Evolutionary conservation across 1,284 basidiomycete species (phyloP), one percentile per base, ranked within the genome.

Genomic region (Takashimella tepidaria): DNA sequence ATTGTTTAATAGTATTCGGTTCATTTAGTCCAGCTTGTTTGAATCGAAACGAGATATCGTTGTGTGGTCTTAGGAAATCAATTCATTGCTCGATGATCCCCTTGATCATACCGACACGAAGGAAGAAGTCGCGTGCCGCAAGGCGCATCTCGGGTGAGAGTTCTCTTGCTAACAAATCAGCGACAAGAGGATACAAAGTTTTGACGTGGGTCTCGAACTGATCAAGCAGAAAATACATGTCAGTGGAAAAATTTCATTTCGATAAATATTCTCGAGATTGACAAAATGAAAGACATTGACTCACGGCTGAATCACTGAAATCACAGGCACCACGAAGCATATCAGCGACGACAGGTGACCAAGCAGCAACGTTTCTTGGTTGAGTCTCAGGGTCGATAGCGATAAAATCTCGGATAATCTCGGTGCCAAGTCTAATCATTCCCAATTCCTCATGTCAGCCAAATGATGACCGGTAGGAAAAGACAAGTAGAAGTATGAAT

Each of bases 291-390:
- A 4, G 24, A 49, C 13, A 40, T 37, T 12, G 31, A 80, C 89
- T 77, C 69, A 92, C 89, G 27, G 88, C 84, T 68, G 86, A 89
- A 62, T 91, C 86, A 59, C 97, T 90, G 61, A 98, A 90, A 23
- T 82, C 83, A 67, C 85, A 86, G 66, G 93, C 91, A 10, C 96
- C 96, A 55, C 88, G 84, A 24, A 99, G 74, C 47, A 98, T 91
- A 71, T 97, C 93, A 3, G 86, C 86, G 13, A 98, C 88, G 23
- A 99, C 96, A 11, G 96, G 96, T 24, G 90, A 96, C 96, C 96
- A 99, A 0, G 97, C 95, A 10, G 85, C 77, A 57, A 99, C 95
- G 70, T 98, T 98, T 74, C 98, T 90, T 47, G 85, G 85, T 76
- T 98, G 95, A 2, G 86, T 92, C 61, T 98, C 95, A 2, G 86